A percentile compares a stretch with the other conserved stretches of the same genome.
Evolutionary conservation across 192 early-diverging fungal genomes (phyloP).

Genomic region (Phlyctochytrium bullatum): DNA sequence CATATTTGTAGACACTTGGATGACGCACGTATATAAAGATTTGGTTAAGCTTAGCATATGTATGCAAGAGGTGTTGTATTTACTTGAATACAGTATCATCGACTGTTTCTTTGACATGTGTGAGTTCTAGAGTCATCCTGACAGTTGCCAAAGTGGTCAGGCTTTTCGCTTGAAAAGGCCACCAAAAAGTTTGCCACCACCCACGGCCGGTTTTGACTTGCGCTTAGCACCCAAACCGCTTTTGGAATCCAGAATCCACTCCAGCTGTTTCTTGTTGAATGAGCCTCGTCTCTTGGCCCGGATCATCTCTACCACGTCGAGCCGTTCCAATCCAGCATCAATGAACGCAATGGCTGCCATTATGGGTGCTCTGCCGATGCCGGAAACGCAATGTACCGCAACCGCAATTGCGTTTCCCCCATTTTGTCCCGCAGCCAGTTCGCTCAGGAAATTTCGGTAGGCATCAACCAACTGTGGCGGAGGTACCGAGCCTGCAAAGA

Average conservation of each 20-base stretch:
- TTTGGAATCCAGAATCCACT: slow-evolving; percentile 53
- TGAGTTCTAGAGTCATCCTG: no score
- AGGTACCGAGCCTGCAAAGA: slow-evolving; percentile 59
- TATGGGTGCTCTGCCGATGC: slow-evolving; percentile 91
- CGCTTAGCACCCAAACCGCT: slow-evolving; percentile 8
- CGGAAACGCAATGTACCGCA: slow-evolving; percentile 38
- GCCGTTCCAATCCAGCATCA: slow-evolving; percentile 67
- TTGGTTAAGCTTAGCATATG: no score
- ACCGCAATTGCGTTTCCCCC: slow-evolving; percentile 23
- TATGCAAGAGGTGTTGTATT: not conserved
- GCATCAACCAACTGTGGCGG: slow-evolving; percentile 15
- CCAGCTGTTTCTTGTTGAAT: slow-evolving; percentile 67
- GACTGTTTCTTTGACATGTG: no score
- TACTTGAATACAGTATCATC: no score
- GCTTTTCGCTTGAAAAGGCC: not conserved
- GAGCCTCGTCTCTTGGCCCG: slow-evolving; percentile 67
- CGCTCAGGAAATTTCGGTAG: slow-evolving; percentile 57
- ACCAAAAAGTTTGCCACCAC: not conserved
- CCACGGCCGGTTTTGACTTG: not conserved
- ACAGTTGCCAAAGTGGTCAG: no score
- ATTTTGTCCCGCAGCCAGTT: not conserved
- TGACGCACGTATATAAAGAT: no score
- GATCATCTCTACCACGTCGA: slow-evolving; percentile 70
- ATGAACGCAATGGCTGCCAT: slow-evolving; percentile 78
- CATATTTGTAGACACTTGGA: not conserved